Evolutionary conservation across 371 early-diverging fungal genomes (phyloP).

Genomic region (Amoeboaphelidium protococcarum): DNA sequence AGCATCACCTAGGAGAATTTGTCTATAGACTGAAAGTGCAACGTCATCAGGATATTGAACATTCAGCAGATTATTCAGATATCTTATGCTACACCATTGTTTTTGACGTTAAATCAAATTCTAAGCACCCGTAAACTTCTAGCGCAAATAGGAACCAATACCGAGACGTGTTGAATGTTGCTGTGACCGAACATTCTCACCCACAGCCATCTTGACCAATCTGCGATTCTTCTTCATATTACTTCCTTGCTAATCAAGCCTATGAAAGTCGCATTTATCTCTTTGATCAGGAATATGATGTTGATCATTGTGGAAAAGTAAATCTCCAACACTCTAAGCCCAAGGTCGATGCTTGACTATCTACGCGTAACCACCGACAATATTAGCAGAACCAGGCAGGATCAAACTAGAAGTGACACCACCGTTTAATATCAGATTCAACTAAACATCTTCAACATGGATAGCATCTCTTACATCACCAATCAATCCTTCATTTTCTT

Average conservation of each 20-base stretch:
- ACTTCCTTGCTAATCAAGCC: no score
- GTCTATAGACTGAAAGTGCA: constrained; percentile 26
- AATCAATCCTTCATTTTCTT: constrained; percentile 29
- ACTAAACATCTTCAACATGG: constrained; percentile 30
- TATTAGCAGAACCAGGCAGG: constrained; percentile 47
- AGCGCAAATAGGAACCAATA: constrained; percentile 34
- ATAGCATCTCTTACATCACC: constrained; percentile 16
- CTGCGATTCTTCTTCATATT: constrained; percentile 24
- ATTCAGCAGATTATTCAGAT: neutral
- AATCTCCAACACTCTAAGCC: constrained; percentile 28
- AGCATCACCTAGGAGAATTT: constrained; percentile 39
- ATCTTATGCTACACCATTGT: constrained; percentile 33
- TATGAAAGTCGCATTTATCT: no score
- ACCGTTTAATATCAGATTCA: constrained; percentile 38
- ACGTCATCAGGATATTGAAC: constrained; percentile 30
- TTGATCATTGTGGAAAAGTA: constrained; percentile 31
- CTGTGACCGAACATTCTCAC: constrained; percentile 68
- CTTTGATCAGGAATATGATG: no score
- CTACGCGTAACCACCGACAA: constrained; percentile 56
- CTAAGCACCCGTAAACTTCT: constrained; percentile 28
- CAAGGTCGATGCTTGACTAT: constrained; percentile 33
- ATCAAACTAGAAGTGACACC: constrained; percentile 48
- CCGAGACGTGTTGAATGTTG: constrained; percentile 34
- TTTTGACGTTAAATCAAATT: constrained; percentile 25
- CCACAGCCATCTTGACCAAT: constrained; percentile 67